Conservation (phyloP, 2,329 filamentous ascomycete species). For the Colletotrichum noveboracense region DNA sequence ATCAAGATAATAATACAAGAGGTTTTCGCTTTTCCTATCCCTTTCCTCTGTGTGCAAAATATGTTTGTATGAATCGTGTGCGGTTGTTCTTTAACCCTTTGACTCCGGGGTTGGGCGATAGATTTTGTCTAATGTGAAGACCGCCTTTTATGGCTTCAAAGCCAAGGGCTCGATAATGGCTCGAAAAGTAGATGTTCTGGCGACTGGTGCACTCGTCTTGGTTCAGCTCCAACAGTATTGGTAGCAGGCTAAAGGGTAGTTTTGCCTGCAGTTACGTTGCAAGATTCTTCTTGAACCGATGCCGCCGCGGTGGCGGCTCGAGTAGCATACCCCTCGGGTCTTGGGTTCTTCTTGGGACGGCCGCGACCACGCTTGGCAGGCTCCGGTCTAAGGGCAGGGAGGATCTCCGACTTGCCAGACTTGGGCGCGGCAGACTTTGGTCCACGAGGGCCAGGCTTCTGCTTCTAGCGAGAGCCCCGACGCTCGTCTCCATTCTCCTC, state of each 20-base stretch:
- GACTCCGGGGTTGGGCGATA: neutral
- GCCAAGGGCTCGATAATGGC: neutral
- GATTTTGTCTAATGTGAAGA: neutral
- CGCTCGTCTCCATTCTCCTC: conserved; percentile 22
- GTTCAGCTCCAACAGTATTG: neutral
- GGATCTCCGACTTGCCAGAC: neutral
- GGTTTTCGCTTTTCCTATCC: neutral
- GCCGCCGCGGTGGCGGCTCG: neutral
- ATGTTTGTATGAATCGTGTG: neutral
- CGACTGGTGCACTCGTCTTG: neutral
- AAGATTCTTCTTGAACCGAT: neutral
- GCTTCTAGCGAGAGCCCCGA: conserved; percentile 21
- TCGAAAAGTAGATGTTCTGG: neutral
- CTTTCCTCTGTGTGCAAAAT: neutral
- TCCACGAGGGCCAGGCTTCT: neutral
- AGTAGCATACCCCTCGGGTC: neutral
- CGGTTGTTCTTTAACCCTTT: neutral
- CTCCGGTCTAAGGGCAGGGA: neutral
- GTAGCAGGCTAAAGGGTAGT: neutral
- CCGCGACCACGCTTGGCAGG: neutral
- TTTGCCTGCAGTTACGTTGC: neutral
- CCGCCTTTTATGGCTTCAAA: neutral
- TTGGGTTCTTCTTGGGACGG: neutral
- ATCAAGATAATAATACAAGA: conserved; percentile 15
- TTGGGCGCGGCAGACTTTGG: neutral